Evolutionary conservation across 768 basidiomycete genomes (phyloP).

Genomic region (Mrakia frigida): DNA sequence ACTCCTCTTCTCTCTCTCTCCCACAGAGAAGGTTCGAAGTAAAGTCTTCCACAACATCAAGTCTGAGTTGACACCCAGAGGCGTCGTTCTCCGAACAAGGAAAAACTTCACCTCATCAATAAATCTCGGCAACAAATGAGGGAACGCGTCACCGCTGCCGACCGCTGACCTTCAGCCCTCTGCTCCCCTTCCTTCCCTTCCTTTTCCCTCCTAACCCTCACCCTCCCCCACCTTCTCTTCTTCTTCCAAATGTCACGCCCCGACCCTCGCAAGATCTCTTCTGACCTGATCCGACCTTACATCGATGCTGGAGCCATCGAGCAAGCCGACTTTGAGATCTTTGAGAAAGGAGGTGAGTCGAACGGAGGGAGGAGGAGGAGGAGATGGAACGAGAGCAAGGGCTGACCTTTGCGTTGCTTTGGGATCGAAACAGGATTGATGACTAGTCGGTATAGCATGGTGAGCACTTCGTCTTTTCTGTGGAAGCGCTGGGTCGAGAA

Average conservation of each 20-base stretch:
- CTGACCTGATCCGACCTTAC: not conserved
- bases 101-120: no score
- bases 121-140: not conserved
- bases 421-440: not conserved
- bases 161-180: not conserved
- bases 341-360: not conserved
- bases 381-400: not conserved
- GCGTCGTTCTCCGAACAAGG: no score
- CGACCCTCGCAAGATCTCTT: not conserved
- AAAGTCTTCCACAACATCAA: no score
- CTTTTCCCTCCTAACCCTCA: not conserved
- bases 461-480: not conserved
- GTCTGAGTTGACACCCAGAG: no score
- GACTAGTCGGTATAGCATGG: not conserved
- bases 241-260: not conserved
- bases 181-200: not conserved
- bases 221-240: not conserved
- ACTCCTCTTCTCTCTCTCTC: no score
- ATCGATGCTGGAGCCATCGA: slow-evolving; percentile 11
- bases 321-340: not conserved
- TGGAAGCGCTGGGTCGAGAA: no score
- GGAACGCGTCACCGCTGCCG: not conserved
- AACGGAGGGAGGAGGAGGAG: not conserved
- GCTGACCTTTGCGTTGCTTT: not conserved
- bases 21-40: no score